Evolutionary conservation across 768 basidiomycete genomes (phyloP).

Genomic region (Heimioporus sp.): DNA sequence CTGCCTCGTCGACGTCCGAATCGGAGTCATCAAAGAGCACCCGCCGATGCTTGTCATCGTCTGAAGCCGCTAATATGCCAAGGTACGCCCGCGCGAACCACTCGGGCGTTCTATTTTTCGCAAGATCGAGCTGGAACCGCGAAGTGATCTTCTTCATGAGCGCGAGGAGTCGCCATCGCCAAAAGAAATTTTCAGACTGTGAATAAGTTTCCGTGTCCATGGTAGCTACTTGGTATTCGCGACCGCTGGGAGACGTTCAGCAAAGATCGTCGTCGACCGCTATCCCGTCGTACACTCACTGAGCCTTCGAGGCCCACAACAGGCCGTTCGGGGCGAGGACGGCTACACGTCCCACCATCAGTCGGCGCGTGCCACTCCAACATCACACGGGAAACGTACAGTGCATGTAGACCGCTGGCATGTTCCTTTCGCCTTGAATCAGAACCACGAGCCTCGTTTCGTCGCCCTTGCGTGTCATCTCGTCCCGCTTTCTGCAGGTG

Average conservation of each 20-base stretch:
- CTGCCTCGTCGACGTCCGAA: conserved; percentile 28
- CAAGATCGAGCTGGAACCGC: conserved; percentile 32
- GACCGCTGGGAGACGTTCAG: conserved; percentile 30
- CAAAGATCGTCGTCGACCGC: background rate
- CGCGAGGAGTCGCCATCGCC: conserved; percentile 47
- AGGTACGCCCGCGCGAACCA: conserved; percentile 50
- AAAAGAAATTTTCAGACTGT: conserved; percentile 48
- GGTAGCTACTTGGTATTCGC: conserved; percentile 44
- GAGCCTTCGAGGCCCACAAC: conserved; percentile 27
- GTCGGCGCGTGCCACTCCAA: background rate
- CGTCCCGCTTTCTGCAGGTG: conserved; percentile 4
- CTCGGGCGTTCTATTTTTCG: conserved; percentile 42
- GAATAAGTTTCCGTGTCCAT: conserved; percentile 45
- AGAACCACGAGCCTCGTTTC: conserved; percentile 35
- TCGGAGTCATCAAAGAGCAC: conserved; percentile 37
- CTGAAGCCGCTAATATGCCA: conserved; percentile 20
- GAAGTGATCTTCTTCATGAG: conserved; percentile 45
- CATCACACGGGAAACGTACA: conserved; percentile 23
- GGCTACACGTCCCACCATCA: conserved; percentile 21
- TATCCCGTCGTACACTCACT: conserved; percentile 15
- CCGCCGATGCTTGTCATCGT: conserved; percentile 29
- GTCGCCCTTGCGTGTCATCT: background rate
- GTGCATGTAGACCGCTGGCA: conserved; percentile 41
- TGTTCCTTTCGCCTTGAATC: conserved; percentile 41
- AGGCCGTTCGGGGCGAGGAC: conserved; percentile 29